A percentile compares a stretch with the other conserved stretches of the same genome.
phyloP scores from a whole-genome alignment of 169 alveolate species.

The Plasmodium cynomolgi region DNA sequence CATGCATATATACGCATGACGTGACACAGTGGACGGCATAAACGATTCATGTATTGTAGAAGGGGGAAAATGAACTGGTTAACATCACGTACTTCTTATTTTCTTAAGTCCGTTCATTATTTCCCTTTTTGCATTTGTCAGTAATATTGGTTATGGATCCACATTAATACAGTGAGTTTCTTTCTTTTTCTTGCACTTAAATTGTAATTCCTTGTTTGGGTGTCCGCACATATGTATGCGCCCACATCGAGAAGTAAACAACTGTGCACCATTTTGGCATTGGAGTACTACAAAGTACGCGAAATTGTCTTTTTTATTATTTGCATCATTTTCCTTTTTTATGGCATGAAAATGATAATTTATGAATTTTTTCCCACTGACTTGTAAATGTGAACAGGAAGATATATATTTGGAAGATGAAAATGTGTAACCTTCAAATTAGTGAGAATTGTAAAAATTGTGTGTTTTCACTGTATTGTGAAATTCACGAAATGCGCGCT shows the following conservation, averaged over 20 bases:
- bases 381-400: not conserved
- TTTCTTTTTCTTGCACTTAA: not conserved
- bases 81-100: not conserved
- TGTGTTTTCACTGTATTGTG: not conserved
- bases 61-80: not conserved
- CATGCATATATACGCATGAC: not conserved
- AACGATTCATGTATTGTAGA: not conserved
- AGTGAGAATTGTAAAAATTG: not conserved
- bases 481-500: not conserved
- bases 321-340: not conserved
- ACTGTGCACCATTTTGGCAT: no score
- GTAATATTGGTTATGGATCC: slow-evolving; percentile 1
- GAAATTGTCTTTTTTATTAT: not conserved
- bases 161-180: not conserved
- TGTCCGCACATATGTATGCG: not conserved
- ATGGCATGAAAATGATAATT: not conserved
- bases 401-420: not conserved
- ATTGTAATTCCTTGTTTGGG: not conserved
- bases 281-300: not conserved
- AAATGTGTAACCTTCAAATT: not conserved
- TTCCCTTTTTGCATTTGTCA: not conserved
- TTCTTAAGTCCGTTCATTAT: not conserved
- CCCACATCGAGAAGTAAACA: no score
- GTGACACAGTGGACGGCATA: not conserved
- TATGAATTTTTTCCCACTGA: not conserved